Evolutionary conservation across 177 flowering plant species (phyloP), one percentile per base, ranked within the genome.

Genomic region (Vitis hybrid): DNA sequence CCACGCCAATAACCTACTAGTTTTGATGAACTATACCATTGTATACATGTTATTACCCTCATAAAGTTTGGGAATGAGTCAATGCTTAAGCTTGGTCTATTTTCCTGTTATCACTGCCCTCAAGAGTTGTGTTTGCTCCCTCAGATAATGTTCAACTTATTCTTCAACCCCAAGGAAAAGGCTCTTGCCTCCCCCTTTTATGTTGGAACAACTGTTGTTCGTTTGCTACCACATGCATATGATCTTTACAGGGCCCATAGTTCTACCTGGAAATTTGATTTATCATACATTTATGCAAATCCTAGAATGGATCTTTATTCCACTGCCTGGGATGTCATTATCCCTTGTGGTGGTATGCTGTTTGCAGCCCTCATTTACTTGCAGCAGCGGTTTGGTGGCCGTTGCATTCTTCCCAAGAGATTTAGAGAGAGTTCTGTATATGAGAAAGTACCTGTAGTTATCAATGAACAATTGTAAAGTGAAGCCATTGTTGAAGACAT

Each of bases 371-470:
- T 87, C 52, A 67, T 92, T 15, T 92, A 52, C 82, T 64, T 89
- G 73, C 98, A 94, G 83, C 98, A 94, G 75, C 59, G 86, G 20
- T 80, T 78, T 68, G 98, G 97, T 11, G 93, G 98, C 14, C 83
- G 79, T 2, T 88, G 81, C 68, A 50, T 92, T 51, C 83, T 92
- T 69, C 95, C 95, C 1, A 70, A 22, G 71, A 77, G 80, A 70
- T 86, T 83, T 48, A 71, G 72, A 72, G 72, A 64, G 64, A 66
- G 61, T 62, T 52, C 69, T 7, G 60, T 49, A 18, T 86, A 86
- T 78, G 82, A 86, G 73, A 84, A 72, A 67, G 83, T 84, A 4
- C 84, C 90, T 51, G 75, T 60, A 13, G 71, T 51, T 60, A 65
- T 59, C 72, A 65, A 64, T 49, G 77, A 61, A 19, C 72, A 74